A percentile compares a stretch with the other conserved stretches of the same genome.
These are phyloP conservation scores for Talaromyces albobiverticillius DNA, from an alignment of 2,329 filamentous ascomycete genomes.

Conservation along the genomic window DNA sequence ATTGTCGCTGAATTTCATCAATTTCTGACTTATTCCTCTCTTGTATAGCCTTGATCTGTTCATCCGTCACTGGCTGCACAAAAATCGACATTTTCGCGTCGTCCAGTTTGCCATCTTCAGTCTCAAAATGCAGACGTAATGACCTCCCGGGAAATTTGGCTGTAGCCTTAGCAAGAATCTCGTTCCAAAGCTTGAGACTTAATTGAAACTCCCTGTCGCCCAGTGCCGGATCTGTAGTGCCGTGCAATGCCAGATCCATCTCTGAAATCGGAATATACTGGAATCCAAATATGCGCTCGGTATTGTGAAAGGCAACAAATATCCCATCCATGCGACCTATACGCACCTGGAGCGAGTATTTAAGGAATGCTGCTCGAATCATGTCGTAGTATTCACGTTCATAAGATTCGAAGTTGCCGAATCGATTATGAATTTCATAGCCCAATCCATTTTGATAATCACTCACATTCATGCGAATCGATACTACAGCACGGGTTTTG, in stretches of 20 bases:
- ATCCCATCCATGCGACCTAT: constrained; percentile 99
- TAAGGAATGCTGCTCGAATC: constrained; percentile 90
- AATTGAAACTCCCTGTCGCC: constrained; percentile 84
- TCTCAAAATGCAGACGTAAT: constrained; percentile 78
- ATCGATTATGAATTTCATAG: constrained; percentile 77
- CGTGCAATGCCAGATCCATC: constrained; percentile 89
- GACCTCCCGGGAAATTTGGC: constrained; percentile 70
- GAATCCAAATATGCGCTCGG: constrained; percentile 92
- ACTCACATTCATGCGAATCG: constrained; percentile 80
- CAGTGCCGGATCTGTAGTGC: constrained; percentile 61
- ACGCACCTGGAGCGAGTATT: constrained; percentile 93
- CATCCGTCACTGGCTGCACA: constrained; percentile 74
- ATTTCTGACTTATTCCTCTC: constrained; percentile 61
- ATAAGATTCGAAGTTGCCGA: constrained; percentile 83
- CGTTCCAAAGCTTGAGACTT: constrained; percentile 75
- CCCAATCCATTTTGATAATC: constrained; percentile 72
- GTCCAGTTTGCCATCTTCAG: constrained; percentile 52
- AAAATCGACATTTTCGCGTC: constrained; percentile 81
- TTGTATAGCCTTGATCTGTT: constrained; percentile 73
- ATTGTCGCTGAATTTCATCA: constrained; percentile 63
- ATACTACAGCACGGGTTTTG: constrained; percentile 88
- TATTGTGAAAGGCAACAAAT: constrained; percentile 95
- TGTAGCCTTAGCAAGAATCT: constrained; percentile 72
- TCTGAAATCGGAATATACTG: constrained; percentile 86
- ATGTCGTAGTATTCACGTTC: constrained; percentile 97